These are phyloP conservation scores for Pholiota conissans DNA, from an alignment of 768 basidiomycete genomes.

Conservation along the genomic window DNA sequence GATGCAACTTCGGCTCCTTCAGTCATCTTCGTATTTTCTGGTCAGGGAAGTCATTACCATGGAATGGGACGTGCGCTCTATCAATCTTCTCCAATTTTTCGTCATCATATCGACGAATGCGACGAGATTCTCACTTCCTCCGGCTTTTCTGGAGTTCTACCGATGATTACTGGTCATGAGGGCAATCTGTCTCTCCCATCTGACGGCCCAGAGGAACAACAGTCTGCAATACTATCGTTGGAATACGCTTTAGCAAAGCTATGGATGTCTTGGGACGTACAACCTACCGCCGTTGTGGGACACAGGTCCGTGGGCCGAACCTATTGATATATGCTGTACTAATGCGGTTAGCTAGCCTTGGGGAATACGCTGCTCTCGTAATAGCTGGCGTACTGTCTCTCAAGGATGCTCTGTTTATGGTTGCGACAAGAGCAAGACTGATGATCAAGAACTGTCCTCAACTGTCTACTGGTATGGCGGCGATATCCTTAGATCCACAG, in stretches of 20 bases:
- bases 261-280: slow-evolving; percentile 71
- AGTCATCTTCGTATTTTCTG: slow-evolving; percentile 70
- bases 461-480: slow-evolving; percentile 59
- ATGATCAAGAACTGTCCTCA: slow-evolving; percentile 49
- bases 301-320: slow-evolving; percentile 55
- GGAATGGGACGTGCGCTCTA: slow-evolving; percentile 68
- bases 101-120: slow-evolving; percentile 55
- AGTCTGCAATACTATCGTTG: slow-evolving; percentile 58
- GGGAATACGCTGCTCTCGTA: slow-evolving; percentile 74
- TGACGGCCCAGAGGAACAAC: slow-evolving; percentile 36
- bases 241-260: slow-evolving; percentile 62
- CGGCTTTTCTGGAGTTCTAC: slow-evolving; percentile 52
- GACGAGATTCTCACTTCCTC: slow-evolving; percentile 45
- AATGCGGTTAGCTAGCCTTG: slow-evolving; percentile 47
- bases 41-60: slow-evolving; percentile 68
- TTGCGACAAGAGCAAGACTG: slow-evolving; percentile 58
- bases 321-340: slow-evolving; percentile 6
- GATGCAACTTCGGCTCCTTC: slow-evolving; percentile 26
- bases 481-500: slow-evolving; percentile 40
- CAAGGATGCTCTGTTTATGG: slow-evolving; percentile 54
- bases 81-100: slow-evolving; percentile 45
- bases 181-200: not conserved
- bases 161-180: slow-evolving; percentile 35
- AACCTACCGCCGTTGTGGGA: slow-evolving; percentile 61
- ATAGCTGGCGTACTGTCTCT: slow-evolving; percentile 59